phyloP scores from a whole-genome alignment of 352 stramenopile genomes.

The Phytophthora nicotianae region DNA sequence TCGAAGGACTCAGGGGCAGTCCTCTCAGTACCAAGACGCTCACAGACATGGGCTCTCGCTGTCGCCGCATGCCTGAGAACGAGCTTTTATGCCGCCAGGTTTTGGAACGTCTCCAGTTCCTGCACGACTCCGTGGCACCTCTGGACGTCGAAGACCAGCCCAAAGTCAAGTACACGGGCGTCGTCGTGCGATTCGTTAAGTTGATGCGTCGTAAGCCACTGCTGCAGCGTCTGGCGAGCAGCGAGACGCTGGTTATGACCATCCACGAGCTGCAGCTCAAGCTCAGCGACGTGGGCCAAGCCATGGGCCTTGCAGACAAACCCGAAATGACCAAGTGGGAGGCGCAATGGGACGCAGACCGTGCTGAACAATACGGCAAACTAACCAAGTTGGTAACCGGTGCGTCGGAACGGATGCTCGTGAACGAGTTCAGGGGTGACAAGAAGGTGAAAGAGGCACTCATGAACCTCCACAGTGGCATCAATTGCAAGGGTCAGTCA shows the following conservation, averaged over 20 bases:
- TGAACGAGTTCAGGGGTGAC: conserved; percentile 22
- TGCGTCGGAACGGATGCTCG: conserved; percentile 10
- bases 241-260: conserved; percentile 10
- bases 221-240: conserved; percentile 30
- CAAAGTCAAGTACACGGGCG: conserved; percentile 16
- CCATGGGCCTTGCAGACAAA: background rate
- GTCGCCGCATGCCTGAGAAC: conserved; percentile 23
- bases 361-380: conserved; percentile 10
- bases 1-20: conserved; percentile 9
- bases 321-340: conserved; percentile 10
- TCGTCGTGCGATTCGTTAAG: conserved; percentile 17
- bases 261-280: conserved; percentile 20
- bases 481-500: conserved; percentile 4
- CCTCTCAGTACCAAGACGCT: conserved; percentile 9
- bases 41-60: conserved; percentile 6
- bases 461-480: conserved; percentile 19
- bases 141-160: conserved; percentile 54
- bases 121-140: conserved; percentile 12
- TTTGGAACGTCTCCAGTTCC: conserved; percentile 10
- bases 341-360: conserved; percentile 5
- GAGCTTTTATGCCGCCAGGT: conserved; percentile 1
- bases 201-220: conserved; percentile 18
- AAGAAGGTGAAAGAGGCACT: conserved; percentile 30
- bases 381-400: conserved; percentile 4
- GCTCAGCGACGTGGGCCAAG: conserved; percentile 15